Base-by-base conservation (phyloP, 192 early-diverging fungal genomes). In the Coemansia sp. region DNA sequence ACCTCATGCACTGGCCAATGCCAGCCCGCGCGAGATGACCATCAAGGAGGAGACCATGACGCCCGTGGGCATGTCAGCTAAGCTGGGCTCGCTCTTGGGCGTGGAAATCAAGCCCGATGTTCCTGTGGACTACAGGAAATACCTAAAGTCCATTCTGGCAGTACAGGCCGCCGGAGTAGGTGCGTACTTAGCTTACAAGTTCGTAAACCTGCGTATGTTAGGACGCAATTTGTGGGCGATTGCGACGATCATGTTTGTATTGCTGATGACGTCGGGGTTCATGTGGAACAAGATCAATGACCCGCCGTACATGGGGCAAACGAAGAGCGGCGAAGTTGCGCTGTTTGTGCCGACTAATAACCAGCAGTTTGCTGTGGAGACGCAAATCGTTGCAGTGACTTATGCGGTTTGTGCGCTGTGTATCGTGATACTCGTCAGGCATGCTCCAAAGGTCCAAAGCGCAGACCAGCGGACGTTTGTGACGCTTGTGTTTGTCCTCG, bases 241-340 rank as follows among this genome's bases (percentile, higher is more conserved):
- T 38, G 62, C 42, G 14, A 65, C 72, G 5, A 78, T 75, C 48
- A 34, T 72, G 64, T 84, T 84, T 72, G 74, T 76, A 51, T 63
- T 84, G 67, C 55, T 84, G 70, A 84, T 84, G 82, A 79, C 71
- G 27, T 79, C 82, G 32, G 82, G 82, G 32, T 76, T 69, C 61
- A 84, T 84, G 82, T 84, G 82, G 82, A 76, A 75, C 69, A 44
- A 74, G 64, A 84, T 84, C 72, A 78, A 80, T 71, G 53, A 45
- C 15, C 77, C 82, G 39, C 68, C 74, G 58, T 84, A 76, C 27
- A 44, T 84, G 62, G 82, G 82, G 11, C 75, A 76, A 65, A 42
- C 77, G 59, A 63, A 74, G 17, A 38, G 38, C 32, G 73, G 77
- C 45, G 77, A 84, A 21, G 63, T 41, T 15, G 60, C 74, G 14